Evolutionary conservation across 176 grass and related monocot species (phyloP).

Genomic region (Calamus simplicifolius): DNA sequence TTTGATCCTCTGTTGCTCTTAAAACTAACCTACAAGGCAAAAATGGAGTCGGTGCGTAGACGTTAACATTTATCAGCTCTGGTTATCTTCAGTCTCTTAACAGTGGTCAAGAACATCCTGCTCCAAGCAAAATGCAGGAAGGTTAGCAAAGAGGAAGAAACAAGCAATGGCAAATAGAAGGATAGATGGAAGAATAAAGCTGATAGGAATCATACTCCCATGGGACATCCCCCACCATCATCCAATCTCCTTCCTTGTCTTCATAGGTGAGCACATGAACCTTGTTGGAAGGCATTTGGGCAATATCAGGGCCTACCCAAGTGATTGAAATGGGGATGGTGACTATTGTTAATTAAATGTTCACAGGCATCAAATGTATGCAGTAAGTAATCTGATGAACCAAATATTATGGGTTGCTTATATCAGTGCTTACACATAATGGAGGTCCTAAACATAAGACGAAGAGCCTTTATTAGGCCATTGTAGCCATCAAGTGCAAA

Average conservation of each 20-base stretch:
- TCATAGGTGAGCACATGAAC: slow-evolving; percentile 52
- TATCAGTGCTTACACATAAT: slow-evolving; percentile 41
- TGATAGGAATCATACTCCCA: slow-evolving; percentile 41
- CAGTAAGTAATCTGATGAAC: no score
- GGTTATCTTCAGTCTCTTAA: slow-evolving; percentile 64
- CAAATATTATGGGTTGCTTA: no score
- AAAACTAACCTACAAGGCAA: not conserved
- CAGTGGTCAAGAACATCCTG: slow-evolving; percentile 58
- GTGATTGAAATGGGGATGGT: no score
- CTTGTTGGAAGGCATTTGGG: slow-evolving; percentile 26
- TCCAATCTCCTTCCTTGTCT: slow-evolving; percentile 14
- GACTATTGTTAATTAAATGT: no score
- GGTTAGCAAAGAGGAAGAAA: not conserved
- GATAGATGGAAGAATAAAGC: not conserved
- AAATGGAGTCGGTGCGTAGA: no score
- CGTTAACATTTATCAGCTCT: slow-evolving; percentile 39
- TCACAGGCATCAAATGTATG: no score
- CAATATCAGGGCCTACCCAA: slow-evolving; percentile 34
- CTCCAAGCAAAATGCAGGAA: not conserved
- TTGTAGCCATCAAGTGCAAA: slow-evolving; percentile 39
- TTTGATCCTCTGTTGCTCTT: not conserved
- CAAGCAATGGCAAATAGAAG: not conserved
- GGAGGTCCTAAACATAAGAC: slow-evolving; percentile 44
- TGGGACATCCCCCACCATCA: no score
- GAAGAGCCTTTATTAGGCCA: slow-evolving; percentile 32